Evolutionary conservation across 768 basidiomycete species (phyloP), one percentile per base, ranked within the genome.

Genomic region (Boletus rubescentipes): DNA sequence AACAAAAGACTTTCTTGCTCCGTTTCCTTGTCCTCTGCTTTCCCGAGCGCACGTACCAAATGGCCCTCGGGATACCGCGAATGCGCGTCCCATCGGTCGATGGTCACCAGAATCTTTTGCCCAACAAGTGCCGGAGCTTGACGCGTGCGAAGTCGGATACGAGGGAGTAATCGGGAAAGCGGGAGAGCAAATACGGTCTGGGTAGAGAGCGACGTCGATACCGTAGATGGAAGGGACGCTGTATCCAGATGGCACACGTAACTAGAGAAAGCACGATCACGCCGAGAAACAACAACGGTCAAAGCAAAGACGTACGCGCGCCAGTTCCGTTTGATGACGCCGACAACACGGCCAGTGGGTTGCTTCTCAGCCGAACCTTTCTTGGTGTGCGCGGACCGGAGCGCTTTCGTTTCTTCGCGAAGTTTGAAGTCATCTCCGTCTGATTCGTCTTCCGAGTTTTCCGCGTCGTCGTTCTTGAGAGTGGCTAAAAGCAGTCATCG

Each of bases 41-140:
- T 85, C 3, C 97, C 97, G 1, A 99, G 79, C 0, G 93, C 85
- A 38, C 96, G 85, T 20, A 98, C 95, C 58, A 99, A 93, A 67
- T 99, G 97, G 0, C 97, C 97, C 63, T 98, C 95, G 0, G 97
- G 97, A 66, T 98, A 97, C 18, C 93, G 81, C 2, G 91, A 93
- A 10, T 84, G 87, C 6, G 76, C 73, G 26, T 91, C 86, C 97
- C 97, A 99, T 38, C 87, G 78, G 67, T 99, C 97, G 62, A 98
- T 92, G 3, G 91, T 87, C 39, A 98, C 93, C 23, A 99, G 83
- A 60, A 99, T 96, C 69, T 99, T 98, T 69, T 99, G 95, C 35
- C 86, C 84, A 16, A 97, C 71, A 15, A 99, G 84, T 2, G 81
- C 71, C 0, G 93, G 90, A 1, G 94, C 95, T 75, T 99, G 97